A percentile compares a stretch with the other conserved stretches of the same genome.
Conservation (phyloP, 192 early-diverging fungal genomes). For the Umbelopsis isabellina region DNA sequence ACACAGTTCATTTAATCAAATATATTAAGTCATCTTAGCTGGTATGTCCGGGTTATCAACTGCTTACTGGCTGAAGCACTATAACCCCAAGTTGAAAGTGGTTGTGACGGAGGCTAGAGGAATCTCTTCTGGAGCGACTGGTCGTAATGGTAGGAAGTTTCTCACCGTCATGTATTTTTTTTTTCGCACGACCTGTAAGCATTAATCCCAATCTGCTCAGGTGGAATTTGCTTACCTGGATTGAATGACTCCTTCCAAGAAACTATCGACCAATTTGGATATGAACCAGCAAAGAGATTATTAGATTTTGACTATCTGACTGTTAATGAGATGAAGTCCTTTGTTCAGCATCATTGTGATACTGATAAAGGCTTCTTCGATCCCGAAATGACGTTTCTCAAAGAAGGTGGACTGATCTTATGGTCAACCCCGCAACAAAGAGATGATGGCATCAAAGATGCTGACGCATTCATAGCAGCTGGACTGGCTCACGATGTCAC, state of each 20-base stretch:
- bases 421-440: constrained; percentile 22
- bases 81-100: constrained; percentile 34
- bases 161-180: neutral
- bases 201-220: constrained; percentile 8
- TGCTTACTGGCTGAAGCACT: constrained; percentile 43
- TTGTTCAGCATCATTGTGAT: constrained; percentile 27
- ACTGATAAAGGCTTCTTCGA: constrained; percentile 28
- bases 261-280: constrained; percentile 17
- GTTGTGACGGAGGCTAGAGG: constrained; percentile 51
- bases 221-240: constrained; percentile 31
- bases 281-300: constrained; percentile 13
- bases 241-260: constrained; percentile 30
- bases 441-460: constrained; percentile 5
- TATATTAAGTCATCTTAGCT: constrained; percentile 5
- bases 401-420: constrained; percentile 20
- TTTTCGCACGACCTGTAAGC: neutral
- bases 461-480: neutral
- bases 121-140: constrained; percentile 57
- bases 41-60: constrained; percentile 48
- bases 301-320: constrained; percentile 30
- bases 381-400: constrained; percentile 28
- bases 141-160: constrained; percentile 50
- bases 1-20: neutral
- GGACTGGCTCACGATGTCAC: constrained; percentile 19
- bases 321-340: constrained; percentile 14